phyloP scores from a whole-genome alignment of 2,329 filamentous ascomycete genomes.

The Thielaviopsis ethacetica region DNA sequence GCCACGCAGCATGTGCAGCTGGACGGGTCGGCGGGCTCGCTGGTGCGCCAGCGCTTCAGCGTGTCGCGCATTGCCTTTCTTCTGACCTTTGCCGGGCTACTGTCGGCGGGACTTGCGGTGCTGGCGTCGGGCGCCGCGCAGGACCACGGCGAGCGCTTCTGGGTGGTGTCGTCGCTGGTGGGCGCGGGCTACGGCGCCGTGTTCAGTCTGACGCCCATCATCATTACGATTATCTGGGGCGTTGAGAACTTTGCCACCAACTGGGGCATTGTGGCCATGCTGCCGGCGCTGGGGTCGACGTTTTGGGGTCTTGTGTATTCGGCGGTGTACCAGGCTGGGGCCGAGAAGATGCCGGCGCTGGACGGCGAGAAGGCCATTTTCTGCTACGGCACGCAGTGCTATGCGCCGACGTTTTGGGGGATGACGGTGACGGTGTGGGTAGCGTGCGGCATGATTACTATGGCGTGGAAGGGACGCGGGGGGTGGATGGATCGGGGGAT shows the following conservation, averaged over 20 bases:
- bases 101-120: slow-evolving; percentile 60
- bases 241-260: slow-evolving; percentile 98
- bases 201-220: slow-evolving; percentile 78
- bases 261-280: slow-evolving; percentile 88
- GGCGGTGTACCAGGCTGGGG: slow-evolving; percentile 56
- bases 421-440: slow-evolving; percentile 68
- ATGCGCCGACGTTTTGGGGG: slow-evolving; percentile 69
- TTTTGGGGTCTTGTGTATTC: slow-evolving; percentile 89
- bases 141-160: slow-evolving; percentile 62
- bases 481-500: slow-evolving; percentile 68
- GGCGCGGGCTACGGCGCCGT: slow-evolving; percentile 86
- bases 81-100: slow-evolving; percentile 53
- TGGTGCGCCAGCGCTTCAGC: slow-evolving; percentile 28
- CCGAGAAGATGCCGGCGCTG: slow-evolving; percentile 21
- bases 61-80: slow-evolving; percentile 71
- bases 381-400: slow-evolving; percentile 72
- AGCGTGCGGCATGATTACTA: slow-evolving; percentile 54
- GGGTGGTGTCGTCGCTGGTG: slow-evolving; percentile 67
- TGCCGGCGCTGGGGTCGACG: slow-evolving; percentile 73
- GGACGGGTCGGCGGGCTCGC: slow-evolving; percentile 15
- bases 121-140: slow-evolving; percentile 64
- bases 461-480: slow-evolving; percentile 64
- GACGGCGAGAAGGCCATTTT: slow-evolving; percentile 34
- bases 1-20: slow-evolving; percentile 41
- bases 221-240: slow-evolving; percentile 95